A percentile compares a stretch with the other conserved stretches of the same genome.
Conservation (phyloP, 179 eudicot species). For the Vitellaria paradoxa region DNA sequence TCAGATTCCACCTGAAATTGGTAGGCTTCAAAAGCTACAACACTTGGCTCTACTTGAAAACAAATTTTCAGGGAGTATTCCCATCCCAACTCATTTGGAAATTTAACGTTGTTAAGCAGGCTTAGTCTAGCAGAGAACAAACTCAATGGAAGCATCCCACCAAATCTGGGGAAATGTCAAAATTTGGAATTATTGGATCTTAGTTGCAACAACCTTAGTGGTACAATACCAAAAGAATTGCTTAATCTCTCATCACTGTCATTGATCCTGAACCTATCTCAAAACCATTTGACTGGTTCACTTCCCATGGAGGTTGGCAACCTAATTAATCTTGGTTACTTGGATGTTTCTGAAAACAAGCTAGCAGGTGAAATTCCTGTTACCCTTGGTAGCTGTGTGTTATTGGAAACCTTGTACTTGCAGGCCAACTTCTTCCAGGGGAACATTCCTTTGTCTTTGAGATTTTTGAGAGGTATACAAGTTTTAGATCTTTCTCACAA, state of each 20-base stretch:
- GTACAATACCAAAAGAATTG: conserved; percentile 12
- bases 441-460: conserved; percentile 12
- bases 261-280: conserved; percentile 16
- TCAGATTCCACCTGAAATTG: not conserved
- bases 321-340: conserved; percentile 12
- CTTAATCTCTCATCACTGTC: conserved; percentile 24
- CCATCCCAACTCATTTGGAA: not conserved
- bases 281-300: conserved; percentile 21
- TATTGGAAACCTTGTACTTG: conserved; percentile 8
- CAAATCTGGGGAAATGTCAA: conserved; percentile 10
- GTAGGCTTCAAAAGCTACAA: conserved; percentile 3
- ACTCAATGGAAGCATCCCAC: conserved; percentile 14
- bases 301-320: conserved; percentile 26
- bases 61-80: not conserved
- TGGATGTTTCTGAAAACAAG: conserved; percentile 4
- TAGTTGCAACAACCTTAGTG: not conserved
- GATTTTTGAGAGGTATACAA: conserved; percentile 15
- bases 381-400: conserved; percentile 14
- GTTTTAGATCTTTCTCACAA: conserved; percentile 12
- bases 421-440: conserved; percentile 12
- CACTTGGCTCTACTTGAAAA: not conserved
- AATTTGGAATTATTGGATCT: not conserved
- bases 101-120: not conserved
- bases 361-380: conserved; percentile 18
- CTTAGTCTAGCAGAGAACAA: conserved; percentile 4